Evolutionary conservation across 176 grass and related monocot species (phyloP).

Genomic region (Miscanthus lutarioriparius): DNA sequence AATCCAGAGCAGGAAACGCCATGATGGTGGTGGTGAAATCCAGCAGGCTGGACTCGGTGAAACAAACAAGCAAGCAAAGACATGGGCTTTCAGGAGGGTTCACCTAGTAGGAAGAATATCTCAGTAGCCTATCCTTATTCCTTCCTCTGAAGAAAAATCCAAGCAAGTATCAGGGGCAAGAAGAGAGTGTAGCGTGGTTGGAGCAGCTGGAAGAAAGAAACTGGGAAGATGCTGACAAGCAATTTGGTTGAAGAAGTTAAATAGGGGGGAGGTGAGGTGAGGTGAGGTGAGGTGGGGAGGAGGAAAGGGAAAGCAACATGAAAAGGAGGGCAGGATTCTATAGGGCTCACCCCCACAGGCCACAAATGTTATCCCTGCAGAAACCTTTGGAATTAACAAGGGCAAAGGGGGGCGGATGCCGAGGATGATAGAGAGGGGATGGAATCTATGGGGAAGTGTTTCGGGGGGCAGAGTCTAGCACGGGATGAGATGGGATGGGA

Average conservation of each 20-base stretch:
- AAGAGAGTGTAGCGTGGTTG: background rate
- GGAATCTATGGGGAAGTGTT: constrained; percentile 74
- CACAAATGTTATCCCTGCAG: constrained; percentile 64
- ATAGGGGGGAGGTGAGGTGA: constrained; percentile 7
- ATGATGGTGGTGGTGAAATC: background rate
- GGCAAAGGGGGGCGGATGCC: constrained; percentile 32
- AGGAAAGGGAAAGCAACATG: constrained; percentile 50
- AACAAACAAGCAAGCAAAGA: background rate
- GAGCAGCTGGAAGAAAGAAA: background rate
- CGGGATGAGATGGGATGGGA: background rate
- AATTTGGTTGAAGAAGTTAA: constrained; percentile 39
- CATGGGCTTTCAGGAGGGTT: background rate
- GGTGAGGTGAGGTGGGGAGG: background rate
- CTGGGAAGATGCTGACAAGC: constrained; percentile 24
- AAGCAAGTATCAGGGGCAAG: constrained; percentile 38
- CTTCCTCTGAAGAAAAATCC: background rate
- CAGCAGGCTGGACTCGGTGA: background rate
- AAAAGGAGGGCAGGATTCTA: constrained; percentile 35
- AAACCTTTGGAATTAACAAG: constrained; percentile 65
- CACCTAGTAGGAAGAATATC: constrained; percentile 18
- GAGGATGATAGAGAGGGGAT: constrained; percentile 58
- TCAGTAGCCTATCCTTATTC: constrained; percentile 40
- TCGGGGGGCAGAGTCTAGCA: background rate
- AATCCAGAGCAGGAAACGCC: background rate
- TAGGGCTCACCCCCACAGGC: constrained; percentile 20